Conservation (phyloP, 2,329 filamentous ascomycete genomes). For the Colletotrichum endophyticum region DNA sequence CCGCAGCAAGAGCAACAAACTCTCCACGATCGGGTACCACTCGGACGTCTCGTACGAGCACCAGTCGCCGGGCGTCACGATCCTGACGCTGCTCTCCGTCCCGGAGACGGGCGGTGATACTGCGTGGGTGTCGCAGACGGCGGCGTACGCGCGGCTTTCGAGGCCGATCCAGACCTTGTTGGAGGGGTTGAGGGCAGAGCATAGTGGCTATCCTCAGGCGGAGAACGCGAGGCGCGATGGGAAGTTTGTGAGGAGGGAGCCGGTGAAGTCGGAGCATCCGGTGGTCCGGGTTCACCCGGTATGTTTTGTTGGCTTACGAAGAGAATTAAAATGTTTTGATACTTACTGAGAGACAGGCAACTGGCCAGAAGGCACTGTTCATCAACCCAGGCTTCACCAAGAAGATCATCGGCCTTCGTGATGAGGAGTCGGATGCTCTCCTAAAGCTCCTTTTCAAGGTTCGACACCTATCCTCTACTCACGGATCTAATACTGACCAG, state of each 20-base stretch:
- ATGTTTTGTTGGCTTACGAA: conserved; percentile 39
- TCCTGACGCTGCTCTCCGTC: conserved; percentile 40
- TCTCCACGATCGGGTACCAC: conserved; percentile 43
- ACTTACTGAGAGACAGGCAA: conserved; percentile 11
- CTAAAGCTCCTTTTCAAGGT: conserved; percentile 71
- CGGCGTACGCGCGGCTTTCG: conserved; percentile 40
- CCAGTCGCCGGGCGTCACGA: conserved; percentile 45
- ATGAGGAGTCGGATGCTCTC: conserved; percentile 81
- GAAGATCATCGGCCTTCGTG: conserved; percentile 81
- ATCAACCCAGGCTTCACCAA: conserved; percentile 62
- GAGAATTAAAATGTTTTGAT: no score
- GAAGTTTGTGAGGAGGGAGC: conserved; percentile 60
- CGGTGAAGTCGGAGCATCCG: conserved; percentile 69
- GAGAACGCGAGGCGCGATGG: conserved; percentile 37
- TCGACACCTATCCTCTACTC: background rate
- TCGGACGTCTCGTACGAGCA: conserved; percentile 48
- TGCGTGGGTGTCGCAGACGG: conserved; percentile 40
- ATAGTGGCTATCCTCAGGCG: conserved; percentile 41
- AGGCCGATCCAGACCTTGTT: conserved; percentile 39
- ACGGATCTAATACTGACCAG: background rate
- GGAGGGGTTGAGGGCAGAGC: conserved; percentile 41
- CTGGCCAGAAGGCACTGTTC: conserved; percentile 30
- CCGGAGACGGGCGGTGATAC: conserved; percentile 42
- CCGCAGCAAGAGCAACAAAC: conserved; percentile 34
- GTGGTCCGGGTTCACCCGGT: conserved; percentile 70